Evolutionary conservation across 441 rosid species (phyloP).

Genomic region (Gossypium aridum): DNA sequence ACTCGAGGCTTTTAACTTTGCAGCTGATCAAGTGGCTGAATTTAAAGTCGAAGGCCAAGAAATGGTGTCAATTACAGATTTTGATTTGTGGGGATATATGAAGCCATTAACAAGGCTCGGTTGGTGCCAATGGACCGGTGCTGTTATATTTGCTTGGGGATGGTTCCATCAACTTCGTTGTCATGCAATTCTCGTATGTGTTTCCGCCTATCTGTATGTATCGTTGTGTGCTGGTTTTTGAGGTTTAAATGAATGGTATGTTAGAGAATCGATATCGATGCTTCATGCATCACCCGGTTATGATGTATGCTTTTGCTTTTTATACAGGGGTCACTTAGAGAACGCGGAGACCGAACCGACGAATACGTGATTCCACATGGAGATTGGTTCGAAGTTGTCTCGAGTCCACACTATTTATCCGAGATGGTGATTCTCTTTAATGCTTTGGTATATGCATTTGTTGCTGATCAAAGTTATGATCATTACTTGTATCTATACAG

Average conservation of each 20-base stretch:
- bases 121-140: slow-evolving; percentile 30
- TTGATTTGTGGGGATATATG: slow-evolving; percentile 20
- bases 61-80: slow-evolving; percentile 11
- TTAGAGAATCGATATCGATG: background rate
- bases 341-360: slow-evolving; percentile 14
- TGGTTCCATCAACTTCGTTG: slow-evolving; percentile 29
- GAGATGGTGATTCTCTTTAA: slow-evolving; percentile 28
- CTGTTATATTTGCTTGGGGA: slow-evolving; percentile 27
- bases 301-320: no score
- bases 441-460: background rate
- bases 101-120: slow-evolving; percentile 27
- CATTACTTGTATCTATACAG: slow-evolving; percentile 6
- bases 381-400: slow-evolving; percentile 30
- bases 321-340: slow-evolving; percentile 27
- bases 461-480: background rate
- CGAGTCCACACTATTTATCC: slow-evolving; percentile 34
- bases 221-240: background rate
- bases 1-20: slow-evolving; percentile 20
- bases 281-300: background rate
- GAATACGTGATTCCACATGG: slow-evolving; percentile 26
- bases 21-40: slow-evolving; percentile 21
- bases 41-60: slow-evolving; percentile 21
- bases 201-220: background rate
- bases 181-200: slow-evolving; percentile 32
- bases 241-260: background rate